Evolutionary conservation across 768 basidiomycete genomes (phyloP), one percentile per base, ranked within the genome.

Genomic region (Termitomyces sp.): DNA sequence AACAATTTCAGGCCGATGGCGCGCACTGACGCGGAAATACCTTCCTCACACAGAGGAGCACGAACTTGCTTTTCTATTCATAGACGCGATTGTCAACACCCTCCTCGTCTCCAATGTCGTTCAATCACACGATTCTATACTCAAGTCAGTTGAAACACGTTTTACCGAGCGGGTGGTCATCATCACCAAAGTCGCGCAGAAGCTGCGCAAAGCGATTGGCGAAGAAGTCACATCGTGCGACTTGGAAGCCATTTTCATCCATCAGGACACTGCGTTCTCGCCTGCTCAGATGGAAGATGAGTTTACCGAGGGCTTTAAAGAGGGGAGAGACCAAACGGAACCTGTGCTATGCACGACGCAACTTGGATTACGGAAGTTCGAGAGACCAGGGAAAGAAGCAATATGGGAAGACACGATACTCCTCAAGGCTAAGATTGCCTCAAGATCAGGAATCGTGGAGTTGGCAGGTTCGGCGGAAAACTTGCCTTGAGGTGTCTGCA

Each of bases 171-270:
- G 76, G 14, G 71, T 86, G 28, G 64, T 66, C 16, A 66, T 72
- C 13, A 71, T 86, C 38, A 75, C 80, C 38, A 73, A 75, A 23
- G 67, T 75, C 5, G 81, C 84, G 2, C 71, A 80, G 58, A 74
- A 74, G 8, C 69, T 87, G 58, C 84, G 84, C 63, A 82, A 79
- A 66, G 80, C 79, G 12, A 77, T 86, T 50, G 84, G 84, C 0
- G 82, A 85, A 67, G 81, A 80, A 53, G 74, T 87, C 49, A 82
- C 81, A 2, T 80, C 78, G 2, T 81, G 79, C 55, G 85, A 86
- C 62, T 64, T 87, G 60, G 82, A 84, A 66, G 74, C 80, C 18
- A 64, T 81, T 10, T 79, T 80, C 50, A 74, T 77, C 46, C 62
- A 70, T 1, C 76, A 77, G 5, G 80, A 79, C 18, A 72, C 76